Evolutionary conservation across 2,329 filamentous ascomycete species (phyloP).

Genomic region (Parastagonospora nodorum): DNA sequence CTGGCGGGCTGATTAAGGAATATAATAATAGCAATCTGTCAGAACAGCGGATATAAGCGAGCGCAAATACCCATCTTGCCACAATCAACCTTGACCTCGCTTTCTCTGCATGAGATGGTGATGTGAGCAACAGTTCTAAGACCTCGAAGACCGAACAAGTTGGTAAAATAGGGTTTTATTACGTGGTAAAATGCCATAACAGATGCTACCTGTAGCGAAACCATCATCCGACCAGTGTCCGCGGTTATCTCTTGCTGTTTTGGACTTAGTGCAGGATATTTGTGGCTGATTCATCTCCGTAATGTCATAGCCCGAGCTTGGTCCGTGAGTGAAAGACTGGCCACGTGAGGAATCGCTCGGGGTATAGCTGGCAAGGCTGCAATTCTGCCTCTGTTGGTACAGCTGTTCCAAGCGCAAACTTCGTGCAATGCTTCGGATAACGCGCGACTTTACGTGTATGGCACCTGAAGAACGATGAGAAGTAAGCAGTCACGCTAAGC

Average conservation of each 20-base stretch:
- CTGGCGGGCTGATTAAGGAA: slow-evolving; percentile 34
- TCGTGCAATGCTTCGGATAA: slow-evolving; percentile 9
- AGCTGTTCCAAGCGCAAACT: slow-evolving; percentile 1
- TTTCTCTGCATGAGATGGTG: slow-evolving; percentile 13
- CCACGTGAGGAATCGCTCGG: slow-evolving; percentile 9
- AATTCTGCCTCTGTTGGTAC: slow-evolving; percentile 4
- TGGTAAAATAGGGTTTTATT: background rate
- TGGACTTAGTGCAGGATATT: slow-evolving; percentile 8
- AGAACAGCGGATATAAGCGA: slow-evolving; percentile 20
- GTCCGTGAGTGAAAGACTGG: slow-evolving; percentile 10
- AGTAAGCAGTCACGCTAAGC: background rate
- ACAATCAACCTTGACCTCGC: slow-evolving; percentile 27
- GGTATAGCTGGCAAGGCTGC: slow-evolving; percentile 2
- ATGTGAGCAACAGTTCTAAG: slow-evolving; percentile 6
- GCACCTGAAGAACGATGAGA: slow-evolving; percentile 1
- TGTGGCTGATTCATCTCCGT: slow-evolving; percentile 23
- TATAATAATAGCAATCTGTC: slow-evolving; percentile 32
- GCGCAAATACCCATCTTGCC: slow-evolving; percentile 13
- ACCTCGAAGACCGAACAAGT: background rate
- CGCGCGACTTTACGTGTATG: background rate
- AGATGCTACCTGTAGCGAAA: slow-evolving; percentile 5
- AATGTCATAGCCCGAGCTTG: slow-evolving; percentile 13
- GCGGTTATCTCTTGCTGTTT: slow-evolving; percentile 22
- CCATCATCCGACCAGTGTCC: slow-evolving; percentile 6
- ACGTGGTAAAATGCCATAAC: background rate